phyloP scores from a whole-genome alignment of 257 asterid genomes.

The Primulina eburnea region DNA sequence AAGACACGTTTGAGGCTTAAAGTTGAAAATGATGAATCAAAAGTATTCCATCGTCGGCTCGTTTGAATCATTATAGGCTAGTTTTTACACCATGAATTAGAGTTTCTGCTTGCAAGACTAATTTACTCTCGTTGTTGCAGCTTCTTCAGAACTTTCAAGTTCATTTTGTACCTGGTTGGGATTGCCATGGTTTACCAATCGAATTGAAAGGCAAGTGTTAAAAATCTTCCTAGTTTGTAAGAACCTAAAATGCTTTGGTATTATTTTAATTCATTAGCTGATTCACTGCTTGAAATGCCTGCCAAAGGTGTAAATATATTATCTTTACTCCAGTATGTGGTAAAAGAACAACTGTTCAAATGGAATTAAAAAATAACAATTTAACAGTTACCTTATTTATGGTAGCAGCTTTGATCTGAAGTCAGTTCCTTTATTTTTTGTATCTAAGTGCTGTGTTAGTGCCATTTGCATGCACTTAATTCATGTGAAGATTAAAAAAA shows the following conservation, averaged over 20 bases:
- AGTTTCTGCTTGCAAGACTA: constrained; percentile 10
- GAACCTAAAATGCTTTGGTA: constrained; percentile 5
- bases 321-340: background rate
- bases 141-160: constrained; percentile 91
- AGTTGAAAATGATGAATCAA: background rate
- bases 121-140: constrained; percentile 41
- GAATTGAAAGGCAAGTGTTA: constrained; percentile 87
- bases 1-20: background rate
- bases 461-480: background rate
- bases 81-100: background rate
- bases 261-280: no score
- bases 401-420: background rate
- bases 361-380: background rate
- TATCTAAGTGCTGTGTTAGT: background rate
- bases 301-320: no score
- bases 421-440: background rate
- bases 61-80: constrained; percentile 2
- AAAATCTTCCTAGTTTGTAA: constrained; percentile 19
- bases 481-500: constrained; percentile 10
- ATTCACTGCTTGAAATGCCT: no score
- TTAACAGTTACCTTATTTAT: background rate
- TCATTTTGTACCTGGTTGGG: constrained; percentile 95
- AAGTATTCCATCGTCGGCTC: background rate
- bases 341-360: background rate
- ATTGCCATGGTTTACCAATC: constrained; percentile 97